Base-by-base conservation (phyloP, 2,329 filamentous ascomycete species). In the Sporothrix schenckii region DNA sequence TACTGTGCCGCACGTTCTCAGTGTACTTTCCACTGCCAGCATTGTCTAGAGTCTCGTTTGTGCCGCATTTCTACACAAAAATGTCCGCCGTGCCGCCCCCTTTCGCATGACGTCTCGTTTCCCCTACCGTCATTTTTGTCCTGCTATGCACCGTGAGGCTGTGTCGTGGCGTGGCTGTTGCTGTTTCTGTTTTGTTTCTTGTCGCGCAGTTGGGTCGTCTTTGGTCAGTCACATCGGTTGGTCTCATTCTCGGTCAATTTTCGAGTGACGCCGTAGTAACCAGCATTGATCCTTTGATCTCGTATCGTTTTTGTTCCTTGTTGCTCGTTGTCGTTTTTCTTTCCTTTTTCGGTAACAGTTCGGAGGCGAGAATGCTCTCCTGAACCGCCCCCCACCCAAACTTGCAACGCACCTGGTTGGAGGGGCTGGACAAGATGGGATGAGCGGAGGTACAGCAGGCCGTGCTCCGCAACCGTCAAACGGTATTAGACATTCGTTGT, bases 341-440 rank as follows among this genome's bases (percentile, higher is more conserved):
- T 34, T 13, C 16, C n/a, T 21, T 4, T 50, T 19, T 66, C 63
- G 63, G 63, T 11, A 21, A 10, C 63, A 21, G 4, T 27, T 66
- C 49, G 63, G 63, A n/a, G 30, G 14, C 49, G 63, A 66, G 49
- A 53, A 53, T 27, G 30, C n/a, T 16, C 4, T 27, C 44, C 30
- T 24, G 24, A 13, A 14, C 10, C 16, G 13, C 19, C 49, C 34
- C n/a, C 34, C n/a, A 53, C 30, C 63, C 49, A 52, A n/a, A 24
- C 11, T 11, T 30, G 21, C 30, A 34, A 13, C 24, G 30, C 49
- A 66, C 49, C 63, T 39, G 49, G 63, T 53, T 66, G 19, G 49
- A 53, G 63, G 56, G 56, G 58, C 58, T 47, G 58, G 58, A 47
- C 14, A 34, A 53, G 27, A 66, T 66, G 63, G 63, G 63, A 66